phyloP scores from a whole-genome alignment of 1,139 yeast species.

The Geotrichum phurueaensis region DNA sequence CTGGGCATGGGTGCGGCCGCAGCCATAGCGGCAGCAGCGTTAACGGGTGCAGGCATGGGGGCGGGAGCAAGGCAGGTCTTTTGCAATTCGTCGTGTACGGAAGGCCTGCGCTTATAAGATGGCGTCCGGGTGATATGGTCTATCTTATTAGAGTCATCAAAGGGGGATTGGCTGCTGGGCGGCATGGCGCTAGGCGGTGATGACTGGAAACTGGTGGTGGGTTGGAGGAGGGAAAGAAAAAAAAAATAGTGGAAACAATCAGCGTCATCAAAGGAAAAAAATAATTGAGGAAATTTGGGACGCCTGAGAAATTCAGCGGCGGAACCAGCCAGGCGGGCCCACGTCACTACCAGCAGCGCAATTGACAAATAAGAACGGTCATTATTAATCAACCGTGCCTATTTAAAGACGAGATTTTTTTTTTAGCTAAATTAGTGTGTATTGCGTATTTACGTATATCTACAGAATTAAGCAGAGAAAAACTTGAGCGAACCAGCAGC shows the following conservation, averaged over 20 bases:
- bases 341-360: too few relatives aligned
- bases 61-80: neutral
- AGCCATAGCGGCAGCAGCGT: neutral
- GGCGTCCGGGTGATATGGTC: neutral
- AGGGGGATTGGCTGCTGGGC: constrained; percentile 10
- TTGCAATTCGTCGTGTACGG: neutral
- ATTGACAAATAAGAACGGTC: too few relatives aligned
- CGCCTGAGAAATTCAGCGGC: too few relatives aligned
- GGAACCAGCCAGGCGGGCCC: too few relatives aligned
- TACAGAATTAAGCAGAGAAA: constrained; percentile 12
- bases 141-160: constrained; percentile 14
- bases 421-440: neutral
- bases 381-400: too few relatives aligned
- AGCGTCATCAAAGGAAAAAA: too few relatives aligned
- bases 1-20: neutral
- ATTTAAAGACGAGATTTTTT: neutral
- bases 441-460: neutral
- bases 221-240: neutral
- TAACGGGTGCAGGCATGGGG: neutral
- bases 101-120: neutral
- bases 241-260: neutral
- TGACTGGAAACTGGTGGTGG: neutral
- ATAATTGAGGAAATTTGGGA: too few relatives aligned
- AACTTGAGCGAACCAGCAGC: constrained; percentile 16
- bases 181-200: neutral